Conservation (phyloP, 306 rosid species). For the Benincasa hispida region DNA sequence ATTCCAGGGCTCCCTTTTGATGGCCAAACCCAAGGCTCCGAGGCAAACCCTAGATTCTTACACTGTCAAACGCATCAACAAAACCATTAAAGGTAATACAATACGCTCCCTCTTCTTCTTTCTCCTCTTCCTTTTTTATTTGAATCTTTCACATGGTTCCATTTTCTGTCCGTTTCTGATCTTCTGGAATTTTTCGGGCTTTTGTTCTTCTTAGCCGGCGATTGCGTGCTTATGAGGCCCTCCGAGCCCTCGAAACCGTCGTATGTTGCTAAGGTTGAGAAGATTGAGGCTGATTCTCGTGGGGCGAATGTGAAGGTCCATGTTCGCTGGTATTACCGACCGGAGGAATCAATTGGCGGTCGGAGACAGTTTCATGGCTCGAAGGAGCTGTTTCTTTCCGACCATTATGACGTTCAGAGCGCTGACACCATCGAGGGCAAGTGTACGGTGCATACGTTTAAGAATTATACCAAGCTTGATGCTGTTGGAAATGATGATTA, state of each 20-base stretch:
- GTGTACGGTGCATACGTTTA: slow-evolving; percentile 89
- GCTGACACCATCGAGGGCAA: slow-evolving; percentile 81
- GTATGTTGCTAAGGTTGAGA: slow-evolving; percentile 84
- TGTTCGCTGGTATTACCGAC: slow-evolving; percentile 96
- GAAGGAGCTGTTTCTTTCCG: slow-evolving; percentile 89
- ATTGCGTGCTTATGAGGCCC: slow-evolving; percentile 90
- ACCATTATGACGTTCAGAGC: slow-evolving; percentile 84
- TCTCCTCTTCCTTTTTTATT: background rate
- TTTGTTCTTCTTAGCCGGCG: slow-evolving; percentile 41
- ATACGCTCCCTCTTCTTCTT: background rate
- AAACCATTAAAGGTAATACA: slow-evolving; percentile 46
- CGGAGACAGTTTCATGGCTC: slow-evolving; percentile 98
- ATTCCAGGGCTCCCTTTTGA: slow-evolving; percentile 10
- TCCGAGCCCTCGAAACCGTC: slow-evolving; percentile 74
- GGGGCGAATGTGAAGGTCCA: slow-evolving; percentile 86
- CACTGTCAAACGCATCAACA: slow-evolving; percentile 80
- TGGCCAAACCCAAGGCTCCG: slow-evolving; percentile 85
- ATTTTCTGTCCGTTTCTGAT: background rate
- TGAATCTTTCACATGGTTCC: background rate
- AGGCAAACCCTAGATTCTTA: slow-evolving; percentile 91
- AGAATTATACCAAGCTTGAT: slow-evolving; percentile 88
- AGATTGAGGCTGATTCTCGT: slow-evolving; percentile 88
- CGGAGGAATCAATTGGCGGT: slow-evolving; percentile 98
- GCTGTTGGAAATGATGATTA: slow-evolving; percentile 95
- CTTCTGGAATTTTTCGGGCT: background rate